A percentile compares a stretch with the other conserved stretches of the same genome.
Evolutionary conservation across 495 filamentous ascomycete species (phyloP).

Genomic region (Penicillium robsamsonii): DNA sequence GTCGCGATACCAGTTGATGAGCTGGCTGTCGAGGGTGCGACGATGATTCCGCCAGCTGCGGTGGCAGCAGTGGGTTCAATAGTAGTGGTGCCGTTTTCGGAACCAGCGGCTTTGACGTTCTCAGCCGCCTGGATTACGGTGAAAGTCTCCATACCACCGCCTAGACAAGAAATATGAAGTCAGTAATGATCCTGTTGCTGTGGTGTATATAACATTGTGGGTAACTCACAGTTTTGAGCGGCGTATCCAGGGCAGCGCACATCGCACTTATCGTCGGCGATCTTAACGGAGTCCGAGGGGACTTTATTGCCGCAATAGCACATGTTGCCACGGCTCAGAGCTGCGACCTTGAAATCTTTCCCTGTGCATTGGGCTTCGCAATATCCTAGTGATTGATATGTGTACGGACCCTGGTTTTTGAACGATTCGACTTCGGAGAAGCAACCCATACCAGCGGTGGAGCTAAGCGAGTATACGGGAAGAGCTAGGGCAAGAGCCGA

Average conservation of each 20-base stretch:
- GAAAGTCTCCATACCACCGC: constrained; percentile 36
- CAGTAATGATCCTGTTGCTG: constrained; percentile 3
- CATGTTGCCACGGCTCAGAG: constrained; percentile 28
- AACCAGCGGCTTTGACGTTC: background rate
- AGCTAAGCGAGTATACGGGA: constrained; percentile 16
- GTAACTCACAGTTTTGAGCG: constrained; percentile 33
- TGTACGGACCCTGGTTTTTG: constrained; percentile 19
- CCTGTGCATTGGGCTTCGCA: constrained; percentile 33
- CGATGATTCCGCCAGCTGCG: constrained; percentile 26
- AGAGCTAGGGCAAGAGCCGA: constrained; percentile 31
- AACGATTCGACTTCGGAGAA: constrained; percentile 32
- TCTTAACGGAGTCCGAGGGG: constrained; percentile 27
- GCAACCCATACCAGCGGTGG: constrained; percentile 29
- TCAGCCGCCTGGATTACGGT: constrained; percentile 21
- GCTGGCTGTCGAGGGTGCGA: constrained; percentile 25
- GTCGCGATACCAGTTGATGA: constrained; percentile 22
- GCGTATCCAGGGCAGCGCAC: constrained; percentile 33
- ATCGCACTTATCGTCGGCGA: constrained; percentile 35
- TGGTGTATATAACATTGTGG: background rate
- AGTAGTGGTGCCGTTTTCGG: constrained; percentile 2
- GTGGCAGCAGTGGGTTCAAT: constrained; percentile 15
- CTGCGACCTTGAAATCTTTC: constrained; percentile 30
- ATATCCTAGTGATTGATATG: constrained; percentile 31
- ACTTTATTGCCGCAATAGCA: constrained; percentile 40
- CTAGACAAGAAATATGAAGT: constrained; percentile 17